These are phyloP conservation scores for Linum trigynum DNA, from an alignment of 345 rosid species.

Conservation along the genomic window DNA sequence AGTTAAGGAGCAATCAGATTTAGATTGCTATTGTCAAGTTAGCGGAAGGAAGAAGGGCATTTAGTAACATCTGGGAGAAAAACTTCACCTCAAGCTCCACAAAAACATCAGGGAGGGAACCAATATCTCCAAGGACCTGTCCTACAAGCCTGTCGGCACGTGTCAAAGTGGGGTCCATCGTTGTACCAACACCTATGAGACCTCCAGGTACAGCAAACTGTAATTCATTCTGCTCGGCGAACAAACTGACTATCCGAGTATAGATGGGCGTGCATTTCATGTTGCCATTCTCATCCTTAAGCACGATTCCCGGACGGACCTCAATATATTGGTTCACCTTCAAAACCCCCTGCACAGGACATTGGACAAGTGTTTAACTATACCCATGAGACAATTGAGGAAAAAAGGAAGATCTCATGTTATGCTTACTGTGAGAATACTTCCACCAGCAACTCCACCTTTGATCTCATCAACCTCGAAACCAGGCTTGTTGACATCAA, in stretches of 20 bases:
- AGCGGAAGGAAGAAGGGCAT: background rate
- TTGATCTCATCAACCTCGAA: constrained; percentile 83
- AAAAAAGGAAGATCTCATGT: background rate
- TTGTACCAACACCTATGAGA: constrained; percentile 92
- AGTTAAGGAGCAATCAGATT: background rate
- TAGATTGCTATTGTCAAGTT: background rate
- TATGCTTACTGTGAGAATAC: constrained; percentile 64
- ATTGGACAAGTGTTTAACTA: background rate
- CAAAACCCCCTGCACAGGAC: constrained; percentile 66
- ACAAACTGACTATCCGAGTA: constrained; percentile 71
- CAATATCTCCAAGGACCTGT: constrained; percentile 94
- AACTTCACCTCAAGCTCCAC: constrained; percentile 78
- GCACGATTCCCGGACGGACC: constrained; percentile 87
- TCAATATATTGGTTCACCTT: constrained; percentile 78
- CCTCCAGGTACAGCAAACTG: constrained; percentile 99
- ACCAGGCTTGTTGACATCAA: constrained; percentile 95
- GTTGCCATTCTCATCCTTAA: constrained; percentile 73
- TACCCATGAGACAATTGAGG: background rate
- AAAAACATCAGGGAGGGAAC: constrained; percentile 85
- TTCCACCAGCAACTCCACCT: constrained; percentile 99
- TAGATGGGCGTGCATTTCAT: constrained; percentile 88
- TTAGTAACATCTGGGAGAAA: too few relatives aligned
- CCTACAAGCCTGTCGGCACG: constrained; percentile 96
- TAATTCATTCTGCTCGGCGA: constrained; percentile 87
- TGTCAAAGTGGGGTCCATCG: constrained; percentile 95